Conservation (phyloP, 768 basidiomycete species). For the Russula virescens region DNA sequence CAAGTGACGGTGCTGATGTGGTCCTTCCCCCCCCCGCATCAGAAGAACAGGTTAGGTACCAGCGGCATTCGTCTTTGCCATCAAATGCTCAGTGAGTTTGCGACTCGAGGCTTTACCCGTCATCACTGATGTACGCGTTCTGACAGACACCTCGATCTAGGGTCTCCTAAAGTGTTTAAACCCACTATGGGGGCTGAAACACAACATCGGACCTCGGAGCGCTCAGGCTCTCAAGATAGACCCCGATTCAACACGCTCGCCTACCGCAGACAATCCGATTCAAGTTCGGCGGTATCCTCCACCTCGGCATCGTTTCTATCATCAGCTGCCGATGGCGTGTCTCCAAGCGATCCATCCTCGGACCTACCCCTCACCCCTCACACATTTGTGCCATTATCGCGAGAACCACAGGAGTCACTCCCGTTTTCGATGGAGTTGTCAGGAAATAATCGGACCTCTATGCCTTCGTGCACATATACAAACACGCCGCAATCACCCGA, state of each 20-base stretch:
- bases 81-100: constrained; percentile 13
- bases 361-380: constrained; percentile 19
- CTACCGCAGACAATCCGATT: constrained; percentile 17
- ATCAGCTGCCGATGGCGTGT: constrained; percentile 20
- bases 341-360: constrained; percentile 24
- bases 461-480: constrained; percentile 8
- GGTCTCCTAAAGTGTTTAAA: not conserved
- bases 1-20: constrained; percentile 10
- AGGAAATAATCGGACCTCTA: constrained; percentile 8
- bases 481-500: constrained; percentile 8
- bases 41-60: constrained; percentile 6
- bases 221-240: constrained; percentile 9
- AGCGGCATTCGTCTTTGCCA: constrained; percentile 15
- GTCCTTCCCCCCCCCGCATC: not conserved
- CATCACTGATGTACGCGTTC: not conserved
- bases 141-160: constrained; percentile 1
- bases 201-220: constrained; percentile 17
- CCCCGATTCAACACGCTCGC: constrained; percentile 5
- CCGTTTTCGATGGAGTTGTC: constrained; percentile 1
- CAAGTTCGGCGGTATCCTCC: constrained; percentile 20
- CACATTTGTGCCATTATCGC: constrained; percentile 6
- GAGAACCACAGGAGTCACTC: constrained; percentile 2
- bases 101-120: not conserved
- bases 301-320: constrained; percentile 22
- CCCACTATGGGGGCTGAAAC: constrained; percentile 7